Conservation (phyloP, 495 filamentous ascomycete genomes). For the Achaetomiella virescens region DNA sequence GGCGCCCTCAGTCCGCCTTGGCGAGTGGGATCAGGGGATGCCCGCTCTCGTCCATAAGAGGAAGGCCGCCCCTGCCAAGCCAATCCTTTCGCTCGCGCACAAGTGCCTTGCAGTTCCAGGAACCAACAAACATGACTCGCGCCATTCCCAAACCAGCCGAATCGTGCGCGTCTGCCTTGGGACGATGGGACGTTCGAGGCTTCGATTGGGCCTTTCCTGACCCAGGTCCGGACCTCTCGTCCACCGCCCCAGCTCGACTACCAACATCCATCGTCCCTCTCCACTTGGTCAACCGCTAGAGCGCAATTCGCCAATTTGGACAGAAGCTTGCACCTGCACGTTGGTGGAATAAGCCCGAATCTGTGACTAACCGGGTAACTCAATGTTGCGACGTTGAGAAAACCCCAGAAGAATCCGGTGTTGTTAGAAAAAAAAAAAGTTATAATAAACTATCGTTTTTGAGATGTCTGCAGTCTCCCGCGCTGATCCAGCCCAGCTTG, state of each 20-base stretch:
- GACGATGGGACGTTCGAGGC: background rate
- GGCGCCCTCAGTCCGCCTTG: background rate
- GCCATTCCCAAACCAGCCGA: slow-evolving; percentile 5
- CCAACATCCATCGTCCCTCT: too few relatives aligned
- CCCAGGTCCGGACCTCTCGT: background rate
- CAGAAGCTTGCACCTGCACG: background rate
- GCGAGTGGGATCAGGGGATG: background rate
- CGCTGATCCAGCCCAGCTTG: background rate
- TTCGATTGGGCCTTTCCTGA: background rate
- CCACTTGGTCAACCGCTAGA: background rate
- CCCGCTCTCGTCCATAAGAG: slow-evolving; percentile 2
- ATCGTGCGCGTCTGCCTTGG: background rate
- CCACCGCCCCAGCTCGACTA: too few relatives aligned
- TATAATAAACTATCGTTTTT: too few relatives aligned
- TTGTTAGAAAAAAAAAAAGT: too few relatives aligned
- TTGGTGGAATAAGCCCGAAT: too few relatives aligned
- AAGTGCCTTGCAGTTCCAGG: slow-evolving; percentile 8
- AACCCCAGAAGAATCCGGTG: background rate
- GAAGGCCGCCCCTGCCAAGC: slow-evolving; percentile 15
- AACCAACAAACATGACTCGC: background rate
- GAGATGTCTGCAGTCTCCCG: background rate
- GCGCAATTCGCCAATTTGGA: background rate
- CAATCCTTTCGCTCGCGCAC: slow-evolving; percentile 5
- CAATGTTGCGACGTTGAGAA: background rate
- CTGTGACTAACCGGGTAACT: too few relatives aligned